These are phyloP conservation scores for Aegle marmelos DNA, from an alignment of 345 rosid genomes.

Conservation along the genomic window DNA sequence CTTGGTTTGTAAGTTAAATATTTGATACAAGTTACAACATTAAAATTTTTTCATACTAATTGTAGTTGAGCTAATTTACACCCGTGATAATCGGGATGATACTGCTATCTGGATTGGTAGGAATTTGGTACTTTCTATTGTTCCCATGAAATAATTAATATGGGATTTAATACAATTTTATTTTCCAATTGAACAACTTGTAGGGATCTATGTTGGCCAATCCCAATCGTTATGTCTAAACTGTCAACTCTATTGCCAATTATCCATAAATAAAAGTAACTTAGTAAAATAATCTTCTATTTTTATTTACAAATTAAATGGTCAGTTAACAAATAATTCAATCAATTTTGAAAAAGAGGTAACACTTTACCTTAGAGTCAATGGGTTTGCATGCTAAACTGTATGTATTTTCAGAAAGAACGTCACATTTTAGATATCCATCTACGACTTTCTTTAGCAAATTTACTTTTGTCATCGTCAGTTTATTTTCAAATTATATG, in stretches of 20 bases:
- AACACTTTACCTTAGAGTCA: conserved; percentile 62
- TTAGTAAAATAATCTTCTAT: no score
- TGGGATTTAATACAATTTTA: neutral
- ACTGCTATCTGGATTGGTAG: no score
- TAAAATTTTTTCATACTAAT: no score
- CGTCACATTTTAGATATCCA: conserved; percentile 78
- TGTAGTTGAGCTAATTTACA: no score
- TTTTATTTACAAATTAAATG: neutral
- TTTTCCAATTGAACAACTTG: neutral
- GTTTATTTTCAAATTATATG: neutral
- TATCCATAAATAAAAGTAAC: neutral
- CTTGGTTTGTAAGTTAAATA: no score
- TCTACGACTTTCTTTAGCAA: conserved; percentile 79
- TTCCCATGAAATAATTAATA: accelerated
- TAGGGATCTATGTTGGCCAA: no score
- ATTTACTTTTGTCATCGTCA: conserved; percentile 45
- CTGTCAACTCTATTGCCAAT: no score
- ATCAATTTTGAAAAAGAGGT: neutral
- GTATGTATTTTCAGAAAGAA: conserved; percentile 86
- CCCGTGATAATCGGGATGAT: no score
- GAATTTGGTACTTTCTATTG: no score
- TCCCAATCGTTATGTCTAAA: accelerated
- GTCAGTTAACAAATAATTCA: no score
- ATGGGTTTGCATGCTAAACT: conserved; percentile 87
- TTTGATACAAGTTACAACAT: no score